Evolutionary conservation across 148 eudicot species (phyloP), one percentile per base, ranked within the genome.

Genomic region (Diospyros lotus): DNA sequence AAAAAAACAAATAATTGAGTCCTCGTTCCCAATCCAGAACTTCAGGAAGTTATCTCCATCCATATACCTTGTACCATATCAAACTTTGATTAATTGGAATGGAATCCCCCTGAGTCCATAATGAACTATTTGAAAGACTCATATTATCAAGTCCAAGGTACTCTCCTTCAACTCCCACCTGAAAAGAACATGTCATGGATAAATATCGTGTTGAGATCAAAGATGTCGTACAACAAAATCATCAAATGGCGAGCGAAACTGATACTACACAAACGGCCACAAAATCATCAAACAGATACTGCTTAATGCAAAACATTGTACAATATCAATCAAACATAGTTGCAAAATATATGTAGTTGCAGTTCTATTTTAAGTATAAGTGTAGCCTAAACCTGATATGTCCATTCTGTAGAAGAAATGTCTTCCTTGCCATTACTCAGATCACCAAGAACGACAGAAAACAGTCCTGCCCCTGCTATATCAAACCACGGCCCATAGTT

Each of bases 401-500:
- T 80, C 89, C 89, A 86, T 46, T 81, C 75, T 9, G 62, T 44
- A 9, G 82, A 83, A 41, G 86, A 86, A 66, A 83, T 75, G 66
- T 83, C 71, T 62, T 76, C 41, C 67, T 78, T 78, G 52, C 74
- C 61, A 65, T 75, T 75, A 55, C 77, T 71, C 70, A 76, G 75
- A 76, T 73, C 86, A 64, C 69, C 53, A n/a, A 83, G 73, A 75
- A 70, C 46, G 44, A 86, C 86, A 0, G 89, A 83, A 81, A 15
- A 73, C 64, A 86, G 51, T 46, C 89, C 89, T 53, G 86, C 84
- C 46, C 84, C 86, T 58, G 73, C 51, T 64, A 86, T 76, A 73
- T 86, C 89, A 40, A 80, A 86, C 89, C 89, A 86, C 58, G 89
- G 89, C 17, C 89, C 89, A 74, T 83, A 86, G 69, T 86, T 86